Evolutionary conservation across 768 basidiomycete genomes (phyloP).

Genomic region (Amanita rubescens): DNA sequence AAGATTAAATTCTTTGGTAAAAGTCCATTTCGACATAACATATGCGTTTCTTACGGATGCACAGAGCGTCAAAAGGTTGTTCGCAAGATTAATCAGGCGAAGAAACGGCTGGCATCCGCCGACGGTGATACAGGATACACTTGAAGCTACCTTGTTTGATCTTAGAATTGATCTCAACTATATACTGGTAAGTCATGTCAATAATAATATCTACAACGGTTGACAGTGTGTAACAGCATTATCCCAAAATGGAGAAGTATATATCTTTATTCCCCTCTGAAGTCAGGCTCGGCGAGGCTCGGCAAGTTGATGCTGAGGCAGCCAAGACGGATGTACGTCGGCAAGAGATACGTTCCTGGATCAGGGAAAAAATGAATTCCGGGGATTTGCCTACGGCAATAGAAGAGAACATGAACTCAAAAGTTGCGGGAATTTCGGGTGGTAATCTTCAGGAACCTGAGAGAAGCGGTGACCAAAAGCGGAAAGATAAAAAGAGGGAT

Average conservation of each 20-base stretch:
- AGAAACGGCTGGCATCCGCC: conserved; percentile 34
- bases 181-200: conserved; percentile 50
- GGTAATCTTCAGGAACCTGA: not conserved
- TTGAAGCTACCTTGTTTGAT: conserved; percentile 41
- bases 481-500: conserved; percentile 5
- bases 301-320: conserved; percentile 18
- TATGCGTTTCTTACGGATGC: not conserved
- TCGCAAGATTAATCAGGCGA: conserved; percentile 67
- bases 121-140: conserved; percentile 23
- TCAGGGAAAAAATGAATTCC: conserved; percentile 49
- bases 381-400: conserved; percentile 56
- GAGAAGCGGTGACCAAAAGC: not conserved
- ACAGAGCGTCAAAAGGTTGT: conserved; percentile 83
- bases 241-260: conserved; percentile 82
- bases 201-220: not conserved
- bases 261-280: conserved; percentile 83
- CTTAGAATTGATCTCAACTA: conserved; percentile 90
- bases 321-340: conserved; percentile 42
- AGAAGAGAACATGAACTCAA: conserved; percentile 38
- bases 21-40: conserved; percentile 10
- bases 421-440: not conserved
- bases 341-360: conserved; percentile 51
- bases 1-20: conserved; percentile 92
- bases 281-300: conserved; percentile 31
- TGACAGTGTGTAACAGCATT: conserved; percentile 46